Conservation (phyloP, 2,329 filamentous ascomycete species). For the Basipetospora chlamydospora region DNA sequence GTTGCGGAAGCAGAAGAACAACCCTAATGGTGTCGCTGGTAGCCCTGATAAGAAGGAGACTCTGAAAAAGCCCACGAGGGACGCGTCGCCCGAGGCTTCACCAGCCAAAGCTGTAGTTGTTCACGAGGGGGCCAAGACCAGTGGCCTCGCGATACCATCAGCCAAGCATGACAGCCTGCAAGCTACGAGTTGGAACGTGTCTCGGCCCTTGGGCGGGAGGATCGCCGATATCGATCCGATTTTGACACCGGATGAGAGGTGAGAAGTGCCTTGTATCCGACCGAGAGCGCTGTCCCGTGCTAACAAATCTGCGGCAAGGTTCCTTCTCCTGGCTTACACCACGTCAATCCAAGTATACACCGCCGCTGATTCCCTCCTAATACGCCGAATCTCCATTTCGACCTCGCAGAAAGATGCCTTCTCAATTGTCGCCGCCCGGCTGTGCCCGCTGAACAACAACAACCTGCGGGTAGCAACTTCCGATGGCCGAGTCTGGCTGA, state of each 20-base stretch:
- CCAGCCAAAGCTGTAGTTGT: not conserved
- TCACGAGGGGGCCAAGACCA: not conserved
- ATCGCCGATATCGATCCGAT: conserved; percentile 52
- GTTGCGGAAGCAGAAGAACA: conserved; percentile 16
- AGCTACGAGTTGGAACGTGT: conserved; percentile 39
- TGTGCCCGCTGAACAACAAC: conserved; percentile 24
- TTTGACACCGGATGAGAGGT: conserved; percentile 42
- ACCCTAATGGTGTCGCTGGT: conserved; percentile 12
- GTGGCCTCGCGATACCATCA: not conserved
- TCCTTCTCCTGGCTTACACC: conserved; percentile 61
- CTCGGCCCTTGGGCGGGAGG: conserved; percentile 48
- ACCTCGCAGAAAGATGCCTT: conserved; percentile 12
- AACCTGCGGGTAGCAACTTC: conserved; percentile 46
- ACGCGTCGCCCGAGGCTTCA: not conserved
- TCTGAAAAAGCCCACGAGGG: not conserved
- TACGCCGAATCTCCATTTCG: conserved; percentile 50
- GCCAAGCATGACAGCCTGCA: conserved; percentile 2
- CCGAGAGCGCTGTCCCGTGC: no score
- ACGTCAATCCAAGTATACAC: conserved; percentile 71
- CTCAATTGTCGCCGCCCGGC: conserved; percentile 25
- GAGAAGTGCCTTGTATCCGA: no score
- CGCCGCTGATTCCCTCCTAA: conserved; percentile 63
- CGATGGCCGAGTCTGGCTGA: conserved; percentile 39
- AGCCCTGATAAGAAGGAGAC: not conserved
- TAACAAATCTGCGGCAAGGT: no score